Conservation (phyloP, 202 grass and related monocot species). For the Brachypodium distachyon region DNA sequence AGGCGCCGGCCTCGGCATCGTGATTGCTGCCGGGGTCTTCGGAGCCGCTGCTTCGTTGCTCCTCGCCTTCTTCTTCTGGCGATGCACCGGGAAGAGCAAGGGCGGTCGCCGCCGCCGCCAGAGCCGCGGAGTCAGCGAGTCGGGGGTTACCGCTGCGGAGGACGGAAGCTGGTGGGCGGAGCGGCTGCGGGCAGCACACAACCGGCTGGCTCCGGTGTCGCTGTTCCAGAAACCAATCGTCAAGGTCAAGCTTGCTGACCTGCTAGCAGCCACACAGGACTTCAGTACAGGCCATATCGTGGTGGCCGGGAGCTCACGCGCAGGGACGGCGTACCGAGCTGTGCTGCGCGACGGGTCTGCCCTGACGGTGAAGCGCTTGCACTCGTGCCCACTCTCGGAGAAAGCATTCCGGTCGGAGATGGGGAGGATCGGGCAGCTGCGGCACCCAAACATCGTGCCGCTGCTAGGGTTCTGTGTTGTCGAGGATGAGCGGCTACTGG, state of each 20-base stretch:
- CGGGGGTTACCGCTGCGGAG: slow-evolving; percentile 20
- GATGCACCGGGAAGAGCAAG: slow-evolving; percentile 49
- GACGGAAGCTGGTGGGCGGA: slow-evolving; percentile 86
- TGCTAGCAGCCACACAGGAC: slow-evolving; percentile 67
- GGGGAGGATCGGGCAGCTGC: slow-evolving; percentile 67
- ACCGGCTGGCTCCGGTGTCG: slow-evolving; percentile 62
- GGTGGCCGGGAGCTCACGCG: slow-evolving; percentile 72
- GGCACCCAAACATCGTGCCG: slow-evolving; percentile 88
- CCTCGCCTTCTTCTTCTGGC: slow-evolving; percentile 82
- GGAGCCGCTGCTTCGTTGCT: slow-evolving; percentile 61
- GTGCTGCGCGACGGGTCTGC: slow-evolving; percentile 76
- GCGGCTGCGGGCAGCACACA: slow-evolving; percentile 69
- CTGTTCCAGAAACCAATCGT: slow-evolving; percentile 93
- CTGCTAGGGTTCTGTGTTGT: slow-evolving; percentile 91
- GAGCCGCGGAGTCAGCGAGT: slow-evolving; percentile 7
- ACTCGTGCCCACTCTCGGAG: slow-evolving; percentile 72
- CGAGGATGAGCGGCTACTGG: slow-evolving; percentile 83
- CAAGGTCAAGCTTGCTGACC: slow-evolving; percentile 91
- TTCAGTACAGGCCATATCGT: slow-evolving; percentile 80
- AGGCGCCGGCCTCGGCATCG: slow-evolving; percentile 47
- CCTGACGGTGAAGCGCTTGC: slow-evolving; percentile 85
- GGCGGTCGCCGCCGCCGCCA: slow-evolving; percentile 29
- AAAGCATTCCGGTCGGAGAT: slow-evolving; percentile 76
- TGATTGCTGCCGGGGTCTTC: slow-evolving; percentile 84
- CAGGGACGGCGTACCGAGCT: slow-evolving; percentile 67